Base-by-base conservation (phyloP, 306 rosid genomes). In the Vigna angularis region DNA sequence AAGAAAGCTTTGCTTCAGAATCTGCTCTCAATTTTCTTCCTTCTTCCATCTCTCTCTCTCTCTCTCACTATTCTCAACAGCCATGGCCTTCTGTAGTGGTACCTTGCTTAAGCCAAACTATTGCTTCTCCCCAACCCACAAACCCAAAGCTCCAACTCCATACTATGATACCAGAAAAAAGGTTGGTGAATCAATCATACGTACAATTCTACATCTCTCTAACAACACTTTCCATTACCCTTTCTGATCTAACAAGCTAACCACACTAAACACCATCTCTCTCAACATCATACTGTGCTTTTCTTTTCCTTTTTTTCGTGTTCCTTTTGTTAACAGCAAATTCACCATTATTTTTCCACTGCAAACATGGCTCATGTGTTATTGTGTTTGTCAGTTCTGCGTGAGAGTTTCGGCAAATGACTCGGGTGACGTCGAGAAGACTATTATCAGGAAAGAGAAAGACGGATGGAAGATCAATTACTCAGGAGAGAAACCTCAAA, bases 381-480 rank as follows among this genome's bases (percentile, higher is more conserved):
- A 30, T 52, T 70, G 55, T 48, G 64, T 59, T 15, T 64, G 48
- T 22, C 80, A 94, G 97, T 80, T 87, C 13, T 73, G 49, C 79
- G 77, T 90, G 62, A 90, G 81, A 86, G 97, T 86, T 76, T 89
- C 90, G 8, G 84, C 76, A 10, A 71, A 65, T 49, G 48, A 66
- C 68, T 61, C 87, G 56, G 83, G 70, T 6, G 87, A 85, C 2
- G 88, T 36, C 15, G 90, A 78, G 49, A 73, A 69, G 74, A 88
- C 87, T 47, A 4, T 76, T 71, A 72, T 82, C 53, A 84, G 17
- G 67, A 89, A 82, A 78, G 93, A 81, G 71, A 87, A 62, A 13
- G 86, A 85, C 30, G 90, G 78, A 15, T 82, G 92, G 96, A 90
- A 73, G 76, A 87, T 92, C 63, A 84, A 84, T 58, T 94, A 75